Base-by-base conservation (phyloP, 768 basidiomycete genomes). In the Strobilomyces confusus region DNA sequence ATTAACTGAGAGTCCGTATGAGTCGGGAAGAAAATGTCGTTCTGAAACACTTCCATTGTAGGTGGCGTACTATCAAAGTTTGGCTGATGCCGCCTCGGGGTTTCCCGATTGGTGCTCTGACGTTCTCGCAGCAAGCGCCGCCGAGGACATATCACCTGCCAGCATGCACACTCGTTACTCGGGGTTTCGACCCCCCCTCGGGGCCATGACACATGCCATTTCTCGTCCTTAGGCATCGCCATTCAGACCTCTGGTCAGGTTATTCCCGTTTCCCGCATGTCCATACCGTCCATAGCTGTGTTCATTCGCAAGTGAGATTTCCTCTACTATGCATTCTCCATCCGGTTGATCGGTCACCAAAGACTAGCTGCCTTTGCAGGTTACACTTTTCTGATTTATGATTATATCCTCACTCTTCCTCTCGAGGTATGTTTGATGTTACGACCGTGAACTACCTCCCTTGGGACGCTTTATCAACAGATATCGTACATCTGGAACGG, bases 361-460 rank as follows among this genome's bases (percentile, higher is more conserved):
- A 66, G 65, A 42, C 1, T 29, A 3, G 40, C 41, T 26, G 46
- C 57, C 25, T 30, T 65, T 42, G 44, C 58, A 44, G 68, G 66
- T 20, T 41, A 45, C 25, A 43, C 64, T 15, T 34, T 68, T 3
- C 64, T 68, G 5, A 34, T 60, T 12, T 67, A 67, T n/a, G 67
- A 68, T 33, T 60, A 66, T 51, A 11, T 69, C 46, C 44, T 68
- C 1, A 70, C 69, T 14, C 5, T 68, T 37, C 30, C 51, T 11
- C 55, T 64, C 48, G 69, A 70, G 55, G 67, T 64, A 32, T 12
- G 61, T 59, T 13, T 42, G 12, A 15, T 23, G 6, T 14, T 11
- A 22, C 33, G 5, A 6, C n/a, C 20, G 5, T n/a, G 7, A 9
- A 20, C 17, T 1, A 26, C 19, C 22, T 14, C 41, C 17, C 23